Evolutionary conservation across 805 yeast species (phyloP).

Genomic region (Wickerhamomyces tratensis): DNA sequence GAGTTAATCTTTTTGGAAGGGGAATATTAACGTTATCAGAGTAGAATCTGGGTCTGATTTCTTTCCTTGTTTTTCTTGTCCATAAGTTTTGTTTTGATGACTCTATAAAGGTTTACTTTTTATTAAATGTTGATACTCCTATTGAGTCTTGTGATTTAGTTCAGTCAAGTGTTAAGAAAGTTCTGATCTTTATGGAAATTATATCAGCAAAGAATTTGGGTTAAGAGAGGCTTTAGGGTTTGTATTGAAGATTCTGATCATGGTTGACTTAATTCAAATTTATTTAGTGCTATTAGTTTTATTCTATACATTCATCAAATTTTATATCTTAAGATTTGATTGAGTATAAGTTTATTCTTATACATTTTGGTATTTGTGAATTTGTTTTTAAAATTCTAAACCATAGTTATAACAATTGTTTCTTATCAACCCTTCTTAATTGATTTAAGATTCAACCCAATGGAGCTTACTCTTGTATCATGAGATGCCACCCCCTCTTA

Average conservation of each 20-base stretch:
- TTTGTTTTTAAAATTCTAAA: constrained; percentile 35
- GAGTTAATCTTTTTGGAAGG: too few species aligned
- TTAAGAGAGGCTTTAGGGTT: too few species aligned
- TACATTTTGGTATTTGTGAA: constrained; percentile 54
- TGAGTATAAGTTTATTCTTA: constrained; percentile 4
- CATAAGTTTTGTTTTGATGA: neutral
- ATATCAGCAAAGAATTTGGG: too few species aligned
- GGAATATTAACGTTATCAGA: too few species aligned
- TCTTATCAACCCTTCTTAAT: constrained; percentile 2
- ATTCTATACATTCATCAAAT: neutral
- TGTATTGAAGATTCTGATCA: too few species aligned
- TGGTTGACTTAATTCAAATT: neutral
- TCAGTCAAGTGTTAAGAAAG: neutral
- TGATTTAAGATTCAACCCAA: constrained; percentile 43
- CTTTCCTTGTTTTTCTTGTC: too few species aligned
- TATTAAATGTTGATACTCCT: constrained; percentile 10
- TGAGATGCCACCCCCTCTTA: constrained; percentile 33
- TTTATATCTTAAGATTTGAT: constrained; percentile 7
- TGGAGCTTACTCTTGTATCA: constrained; percentile 79
- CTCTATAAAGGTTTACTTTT: too few species aligned
- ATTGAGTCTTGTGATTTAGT: constrained; percentile 10
- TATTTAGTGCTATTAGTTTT: neutral
- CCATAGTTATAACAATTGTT: constrained; percentile 71
- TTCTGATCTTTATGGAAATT: neutral
- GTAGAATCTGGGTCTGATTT: too few species aligned